Base-by-base conservation (phyloP, 495 filamentous ascomycete species). In the Bryoglossum gracile region DNA sequence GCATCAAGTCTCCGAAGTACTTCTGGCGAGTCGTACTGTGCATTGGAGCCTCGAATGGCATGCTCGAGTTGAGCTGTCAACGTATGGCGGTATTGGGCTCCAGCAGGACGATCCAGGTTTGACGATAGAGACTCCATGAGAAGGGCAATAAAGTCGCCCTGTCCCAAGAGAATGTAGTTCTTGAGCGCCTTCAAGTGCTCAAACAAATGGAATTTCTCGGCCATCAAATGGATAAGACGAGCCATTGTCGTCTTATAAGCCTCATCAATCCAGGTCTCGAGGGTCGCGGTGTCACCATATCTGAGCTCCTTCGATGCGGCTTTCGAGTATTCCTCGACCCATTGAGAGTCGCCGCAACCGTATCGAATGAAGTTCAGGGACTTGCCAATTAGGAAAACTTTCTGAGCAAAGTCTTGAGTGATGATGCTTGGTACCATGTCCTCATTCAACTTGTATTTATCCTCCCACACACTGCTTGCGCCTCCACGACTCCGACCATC, bases 201-300 rank as follows among this genome's bases (percentile, higher is more conserved):
- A 55, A 95, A 94, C 1, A 97, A 72, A 54, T 88, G 86, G 66
- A 97, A 99, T 56, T 94, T 94, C 47, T 81, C 80, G 52, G 80
- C 81, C 90, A 99, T 96, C 17, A 99, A 78, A 58, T 86, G 71
- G 53, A 95, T 94, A n/a, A 99, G 74, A 6, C 91, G 82, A 32
- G 86, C 86, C 92, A 96, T 97, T 0, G 92, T 97, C 4, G 87
- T 89, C 62, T 92, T 94, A 69, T 99, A 95, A 4, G 94, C 94
- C 57, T 95, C 87, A 54, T 95, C 91, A 59, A 99, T 97, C 56
- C 87, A 95, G 2, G 81, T 78, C 58, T 95, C 88, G 3, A 99
- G 72, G 3, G 82, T 89, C 0, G 89, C 87, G 3, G 91, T 97
- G 65, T 97, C 91, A 36, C 92, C 92, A 64, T 99, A 96, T 44